A percentile compares a stretch with the other conserved stretches of the same genome.
These are phyloP conservation scores for Apiotrichum siamense DNA, from an alignment of 1,284 basidiomycete genomes.

Conservation along the genomic window DNA sequence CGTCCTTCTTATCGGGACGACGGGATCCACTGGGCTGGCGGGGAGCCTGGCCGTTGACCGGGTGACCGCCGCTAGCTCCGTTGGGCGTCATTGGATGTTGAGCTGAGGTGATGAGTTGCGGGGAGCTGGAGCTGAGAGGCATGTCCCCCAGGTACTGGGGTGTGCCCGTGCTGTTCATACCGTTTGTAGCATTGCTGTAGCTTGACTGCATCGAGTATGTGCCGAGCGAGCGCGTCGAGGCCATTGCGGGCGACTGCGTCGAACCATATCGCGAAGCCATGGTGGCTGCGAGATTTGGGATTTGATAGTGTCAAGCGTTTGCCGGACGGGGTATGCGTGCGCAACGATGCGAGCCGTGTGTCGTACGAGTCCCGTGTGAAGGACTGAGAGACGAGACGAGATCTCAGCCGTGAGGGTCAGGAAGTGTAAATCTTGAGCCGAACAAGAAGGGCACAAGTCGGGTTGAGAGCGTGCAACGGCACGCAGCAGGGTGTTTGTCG, in stretches of 20 bases:
- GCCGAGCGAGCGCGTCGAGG: not conserved
- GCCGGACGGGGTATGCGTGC: too few species aligned
- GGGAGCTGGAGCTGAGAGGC: not conserved
- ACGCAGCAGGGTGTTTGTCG: too few species aligned
- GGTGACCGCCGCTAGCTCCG: not conserved
- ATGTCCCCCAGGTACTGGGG: slow-evolving; percentile 1
- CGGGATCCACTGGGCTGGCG: slow-evolving; percentile 1
- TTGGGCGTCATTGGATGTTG: not conserved
- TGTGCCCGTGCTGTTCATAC: not conserved
- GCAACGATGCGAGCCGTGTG: too few species aligned
- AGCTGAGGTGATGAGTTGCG: not conserved
- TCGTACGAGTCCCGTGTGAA: too few species aligned
- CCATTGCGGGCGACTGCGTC: not conserved
- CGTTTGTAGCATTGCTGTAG: not conserved
- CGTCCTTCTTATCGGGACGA: slow-evolving; percentile 12
- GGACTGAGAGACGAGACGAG: too few species aligned
- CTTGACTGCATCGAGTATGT: not conserved
- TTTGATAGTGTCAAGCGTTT: too few species aligned
- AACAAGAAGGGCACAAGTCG: too few species aligned
- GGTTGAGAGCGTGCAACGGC: too few species aligned
- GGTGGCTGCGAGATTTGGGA: not conserved
- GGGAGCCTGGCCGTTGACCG: not conserved
- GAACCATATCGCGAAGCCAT: slow-evolving; percentile 12
- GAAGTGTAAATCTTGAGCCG: too few species aligned
- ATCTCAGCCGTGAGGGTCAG: too few species aligned